These are phyloP conservation scores for Leccinum subgranulosum DNA, from an alignment of 768 basidiomycete species.

Conservation along the genomic window DNA sequence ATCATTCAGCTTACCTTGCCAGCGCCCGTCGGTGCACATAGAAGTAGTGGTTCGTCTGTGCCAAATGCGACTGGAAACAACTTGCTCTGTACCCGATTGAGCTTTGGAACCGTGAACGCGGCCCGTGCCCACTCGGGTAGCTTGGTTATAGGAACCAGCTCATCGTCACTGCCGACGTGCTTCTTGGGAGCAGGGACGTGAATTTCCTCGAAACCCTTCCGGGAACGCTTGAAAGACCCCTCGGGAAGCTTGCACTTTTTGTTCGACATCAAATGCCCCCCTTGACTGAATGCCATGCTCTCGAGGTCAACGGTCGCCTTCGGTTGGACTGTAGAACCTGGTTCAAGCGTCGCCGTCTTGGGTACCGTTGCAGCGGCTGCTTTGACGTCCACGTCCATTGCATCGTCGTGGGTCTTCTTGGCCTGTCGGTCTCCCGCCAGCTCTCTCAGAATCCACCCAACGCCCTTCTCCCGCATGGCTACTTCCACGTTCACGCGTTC, in stretches of 20 bases:
- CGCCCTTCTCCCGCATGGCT: constrained; percentile 95
- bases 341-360: constrained; percentile 81
- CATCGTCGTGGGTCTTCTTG: constrained; percentile 48
- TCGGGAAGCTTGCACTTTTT: constrained; percentile 98
- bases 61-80: constrained; percentile 91
- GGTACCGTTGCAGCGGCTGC: constrained; percentile 48
- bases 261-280: constrained; percentile 96
- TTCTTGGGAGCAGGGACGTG: constrained; percentile 93
- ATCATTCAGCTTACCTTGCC: constrained; percentile 72
- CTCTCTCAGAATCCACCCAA: constrained; percentile 93
- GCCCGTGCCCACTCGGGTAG: constrained; percentile 85
- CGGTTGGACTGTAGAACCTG: constrained; percentile 85
- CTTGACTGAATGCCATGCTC: constrained; percentile 93
- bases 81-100: constrained; percentile 93
- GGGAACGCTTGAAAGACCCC: constrained; percentile 93
- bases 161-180: constrained; percentile 57
- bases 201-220: constrained; percentile 98
- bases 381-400: constrained; percentile 79
- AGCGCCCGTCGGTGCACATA: constrained; percentile 98
- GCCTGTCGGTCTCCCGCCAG: constrained; percentile 77
- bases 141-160: constrained; percentile 65
- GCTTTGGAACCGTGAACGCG: constrained; percentile 76
- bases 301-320: constrained; percentile 86
- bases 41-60: constrained; percentile 88
- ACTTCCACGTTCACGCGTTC: constrained; percentile 93